phyloP scores from a whole-genome alignment of 257 asterid species.

The Penstemon barbatus region DNA sequence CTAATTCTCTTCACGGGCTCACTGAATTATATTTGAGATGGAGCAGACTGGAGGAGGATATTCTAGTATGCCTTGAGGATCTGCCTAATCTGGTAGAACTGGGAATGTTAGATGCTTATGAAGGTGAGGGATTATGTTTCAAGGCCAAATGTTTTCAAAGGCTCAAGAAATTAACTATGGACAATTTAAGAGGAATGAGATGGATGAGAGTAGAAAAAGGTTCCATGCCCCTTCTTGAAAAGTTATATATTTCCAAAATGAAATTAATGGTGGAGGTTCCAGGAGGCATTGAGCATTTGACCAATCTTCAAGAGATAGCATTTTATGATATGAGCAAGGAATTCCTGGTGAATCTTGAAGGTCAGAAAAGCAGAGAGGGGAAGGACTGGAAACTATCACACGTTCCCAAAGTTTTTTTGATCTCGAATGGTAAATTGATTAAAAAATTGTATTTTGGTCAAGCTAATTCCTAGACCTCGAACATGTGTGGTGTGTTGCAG shows the following conservation, averaged over 20 bases:
- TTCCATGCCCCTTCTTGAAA: slow-evolving; percentile 26
- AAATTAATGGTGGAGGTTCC: slow-evolving; percentile 23
- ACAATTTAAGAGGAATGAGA: background rate
- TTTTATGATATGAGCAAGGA: slow-evolving; percentile 2
- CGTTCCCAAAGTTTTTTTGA: too few relatives aligned
- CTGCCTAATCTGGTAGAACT: slow-evolving; percentile 20
- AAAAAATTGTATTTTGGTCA: too few relatives aligned
- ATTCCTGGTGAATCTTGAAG: background rate
- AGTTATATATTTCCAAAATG: background rate
- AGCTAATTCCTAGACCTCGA: too few relatives aligned
- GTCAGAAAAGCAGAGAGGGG: background rate
- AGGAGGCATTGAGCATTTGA: slow-evolving; percentile 14
- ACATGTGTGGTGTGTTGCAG: too few relatives aligned
- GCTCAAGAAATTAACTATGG: background rate
- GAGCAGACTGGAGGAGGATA: slow-evolving; percentile 15
- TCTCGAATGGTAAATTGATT: too few relatives aligned
- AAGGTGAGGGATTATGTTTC: slow-evolving; percentile 24
- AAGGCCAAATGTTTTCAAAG: slow-evolving; percentile 13
- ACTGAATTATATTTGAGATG: background rate
- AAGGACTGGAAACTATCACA: too few relatives aligned
- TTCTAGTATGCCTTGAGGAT: slow-evolving; percentile 13
- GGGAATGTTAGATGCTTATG: background rate
- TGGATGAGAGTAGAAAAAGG: slow-evolving; percentile 21
- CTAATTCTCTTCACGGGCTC: slow-evolving; percentile 21
- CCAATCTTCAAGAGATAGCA: background rate